Base-by-base conservation (phyloP, 352 stramenopile genomes). In the Aphanomyces stellatus region DNA sequence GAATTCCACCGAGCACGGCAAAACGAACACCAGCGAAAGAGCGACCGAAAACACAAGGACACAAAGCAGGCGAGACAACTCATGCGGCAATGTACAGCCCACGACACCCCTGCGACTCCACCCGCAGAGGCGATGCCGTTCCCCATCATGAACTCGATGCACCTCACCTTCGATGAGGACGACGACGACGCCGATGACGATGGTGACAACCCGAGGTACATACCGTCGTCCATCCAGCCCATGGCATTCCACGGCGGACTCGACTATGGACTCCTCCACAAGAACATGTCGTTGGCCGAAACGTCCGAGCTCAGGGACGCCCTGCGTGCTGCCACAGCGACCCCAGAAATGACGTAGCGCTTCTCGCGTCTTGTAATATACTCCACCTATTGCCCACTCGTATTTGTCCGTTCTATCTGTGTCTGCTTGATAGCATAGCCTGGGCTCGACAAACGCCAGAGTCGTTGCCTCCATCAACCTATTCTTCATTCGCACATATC, bases 1-100 rank as follows among this genome's bases (percentile, higher is more conserved):
- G 76, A 90, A 63, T 94, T 93, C 70, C 86, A 94, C 61, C 80
- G 86, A 62, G 74, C 88, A 61, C 81, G 84, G 17, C 84, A 92
- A 71, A 94, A 93, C 67, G 81, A 91, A 68, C 78, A 91, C 57
- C 84, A 94, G 76, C 81, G 86, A 71, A 92, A 94, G 74, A 91
- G 82, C 74, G 82, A 94, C 70, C 85, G 85, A 51, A 94, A 94
- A 75, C 85, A 92, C 42, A 67, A 57, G 19, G 46, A 28, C n/a
- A 35, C 59, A 4, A 65, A 65, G 27, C 46, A 43, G 19, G 41
- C 41, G 24, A 25, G 60, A 13, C 37, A 67, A 31, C 25, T 49
- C 33, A 22, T 40, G 22, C n/a, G 15, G 3, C 4, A 51, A 11
- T 33, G 57, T 35, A 19, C 25, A 33, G 30, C 7, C 8, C 17